Conservation (phyloP, 208 protist genomes). For the Porcisia hertigi region DNA sequence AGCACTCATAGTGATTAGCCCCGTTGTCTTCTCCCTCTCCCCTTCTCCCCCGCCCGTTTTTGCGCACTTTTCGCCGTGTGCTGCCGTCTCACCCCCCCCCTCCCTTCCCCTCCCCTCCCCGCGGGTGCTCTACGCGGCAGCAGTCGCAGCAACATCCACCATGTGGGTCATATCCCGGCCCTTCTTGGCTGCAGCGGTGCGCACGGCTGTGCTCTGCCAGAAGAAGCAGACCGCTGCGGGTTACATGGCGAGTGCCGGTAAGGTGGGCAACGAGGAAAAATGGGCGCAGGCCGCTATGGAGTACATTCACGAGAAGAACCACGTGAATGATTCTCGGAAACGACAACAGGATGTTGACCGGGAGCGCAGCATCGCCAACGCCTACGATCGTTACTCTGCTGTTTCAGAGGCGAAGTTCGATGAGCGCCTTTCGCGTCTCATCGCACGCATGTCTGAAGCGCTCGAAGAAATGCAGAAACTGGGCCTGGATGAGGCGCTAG, state of each 20-base stretch:
- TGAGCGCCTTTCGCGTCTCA: slow-evolving; percentile 45
- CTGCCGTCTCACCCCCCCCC: background rate
- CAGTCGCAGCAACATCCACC: background rate
- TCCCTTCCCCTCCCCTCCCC: background rate
- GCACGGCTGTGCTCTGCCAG: slow-evolving; percentile 27
- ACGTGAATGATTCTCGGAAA: slow-evolving; percentile 81
- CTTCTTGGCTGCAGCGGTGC: slow-evolving; percentile 3
- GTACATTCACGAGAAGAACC: slow-evolving; percentile 88
- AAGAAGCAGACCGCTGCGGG: slow-evolving; percentile 78
- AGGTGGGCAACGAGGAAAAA: slow-evolving; percentile 85
- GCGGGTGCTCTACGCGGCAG: background rate
- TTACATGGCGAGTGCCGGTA: slow-evolving; percentile 72
- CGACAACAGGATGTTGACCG: slow-evolving; percentile 73
- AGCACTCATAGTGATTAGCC: background rate
- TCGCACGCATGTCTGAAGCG: slow-evolving; percentile 65
- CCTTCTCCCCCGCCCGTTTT: background rate
- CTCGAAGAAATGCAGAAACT: slow-evolving; percentile 68
- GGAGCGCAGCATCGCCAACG: slow-evolving; percentile 62
- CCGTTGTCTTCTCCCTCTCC: too few species aligned
- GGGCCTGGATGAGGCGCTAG: slow-evolving; percentile 43
- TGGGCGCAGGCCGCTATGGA: slow-evolving; percentile 88
- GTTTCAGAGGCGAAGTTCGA: slow-evolving; percentile 58
- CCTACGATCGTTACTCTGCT: slow-evolving; percentile 73
- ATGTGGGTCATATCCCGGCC: slow-evolving; percentile 24
- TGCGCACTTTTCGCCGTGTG: background rate